Evolutionary conservation across 2,329 filamentous ascomycete species (phyloP).

Genomic region (Fusarium solani-melongenae): DNA sequence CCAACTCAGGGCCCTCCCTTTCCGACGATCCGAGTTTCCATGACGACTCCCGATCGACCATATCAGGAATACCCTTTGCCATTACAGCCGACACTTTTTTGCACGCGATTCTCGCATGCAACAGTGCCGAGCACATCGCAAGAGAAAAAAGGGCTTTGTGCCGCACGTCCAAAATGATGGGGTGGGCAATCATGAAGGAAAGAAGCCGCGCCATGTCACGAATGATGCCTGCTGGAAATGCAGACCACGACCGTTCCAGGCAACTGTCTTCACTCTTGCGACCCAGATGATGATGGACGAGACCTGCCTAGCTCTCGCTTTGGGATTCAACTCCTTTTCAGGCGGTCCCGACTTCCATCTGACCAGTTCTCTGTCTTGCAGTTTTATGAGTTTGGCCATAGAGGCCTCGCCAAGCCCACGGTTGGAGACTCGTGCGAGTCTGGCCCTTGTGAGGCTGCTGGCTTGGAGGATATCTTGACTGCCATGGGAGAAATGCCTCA

Average conservation of each 20-base stretch:
- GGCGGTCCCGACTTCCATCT: neutral
- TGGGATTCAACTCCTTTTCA: neutral
- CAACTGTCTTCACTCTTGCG: neutral
- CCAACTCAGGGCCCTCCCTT: slow-evolving; percentile 19
- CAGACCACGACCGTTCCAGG: neutral
- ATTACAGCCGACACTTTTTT: neutral
- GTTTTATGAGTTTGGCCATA: neutral
- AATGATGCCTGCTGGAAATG: slow-evolving; percentile 9
- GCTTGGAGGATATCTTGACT: neutral
- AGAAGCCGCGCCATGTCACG: slow-evolving; percentile 9
- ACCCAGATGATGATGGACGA: neutral
- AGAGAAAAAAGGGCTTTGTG: neutral
- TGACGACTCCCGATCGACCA: slow-evolving; percentile 16
- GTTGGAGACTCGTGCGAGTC: slow-evolving; percentile 3
- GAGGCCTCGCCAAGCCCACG: neutral
- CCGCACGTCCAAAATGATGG: slow-evolving; percentile 2
- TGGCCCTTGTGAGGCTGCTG: neutral
- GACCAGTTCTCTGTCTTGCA: neutral
- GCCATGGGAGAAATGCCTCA: neutral
- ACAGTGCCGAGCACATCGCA: neutral
- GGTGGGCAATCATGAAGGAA: neutral
- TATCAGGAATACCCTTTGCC: slow-evolving; percentile 1
- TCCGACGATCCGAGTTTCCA: slow-evolving; percentile 33
- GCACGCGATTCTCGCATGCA: neutral
- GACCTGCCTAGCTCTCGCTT: neutral